Base-by-base conservation (phyloP, 306 rosid genomes). In the Malus orientalis region DNA sequence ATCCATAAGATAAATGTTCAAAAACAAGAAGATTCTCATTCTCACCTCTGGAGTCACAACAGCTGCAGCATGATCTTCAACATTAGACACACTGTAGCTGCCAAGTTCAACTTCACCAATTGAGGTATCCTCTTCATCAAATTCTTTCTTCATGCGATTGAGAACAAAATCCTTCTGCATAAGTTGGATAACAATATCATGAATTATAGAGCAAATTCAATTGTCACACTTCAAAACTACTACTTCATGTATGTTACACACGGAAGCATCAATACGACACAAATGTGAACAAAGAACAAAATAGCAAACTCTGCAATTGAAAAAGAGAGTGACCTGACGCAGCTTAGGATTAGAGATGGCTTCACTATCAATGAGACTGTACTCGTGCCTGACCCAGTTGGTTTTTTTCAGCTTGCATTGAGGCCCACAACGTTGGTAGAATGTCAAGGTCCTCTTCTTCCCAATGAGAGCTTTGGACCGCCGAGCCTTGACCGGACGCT, bases 321-420 rank as follows among this genome's bases (percentile, higher is more conserved):
- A 49, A 25, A 11, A 19, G 51, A 23, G 60, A 54, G 45, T 70
- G 22, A 64, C 69, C 69, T 64, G 44, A 15, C 23, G 44, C 69
- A 64, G 36, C 9, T 5, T 5, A 61, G 7, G 69, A 60, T 25
- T 40, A 49, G 53, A 23, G 57, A 32, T 64, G n/a, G 3, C 40
- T 66, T 36, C n/a, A 29, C 78, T 80, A 14, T 64, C 69, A 32
- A 4, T 19, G 23, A 19, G 70, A 57, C 81, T 79, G 61, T 89
- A 87, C 65, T 89, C 93, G 67, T 91, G 97, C n/a, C 84, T 84
- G 22, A 89, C 85, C 91, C 91, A 89, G 1, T 80, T 69, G 80
- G 86, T 81, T 77, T 51, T 76, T 6, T 38, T 38, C 10, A 38
- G 42, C 0, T 16, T 60, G 62, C 51, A 3, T 10, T 74, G 78